Percentiles rank a stretch among this genome's conserved stretches.
phyloP scores from a whole-genome alignment of 805 yeast species.

The Cyberlindnera euphorbiae region DNA sequence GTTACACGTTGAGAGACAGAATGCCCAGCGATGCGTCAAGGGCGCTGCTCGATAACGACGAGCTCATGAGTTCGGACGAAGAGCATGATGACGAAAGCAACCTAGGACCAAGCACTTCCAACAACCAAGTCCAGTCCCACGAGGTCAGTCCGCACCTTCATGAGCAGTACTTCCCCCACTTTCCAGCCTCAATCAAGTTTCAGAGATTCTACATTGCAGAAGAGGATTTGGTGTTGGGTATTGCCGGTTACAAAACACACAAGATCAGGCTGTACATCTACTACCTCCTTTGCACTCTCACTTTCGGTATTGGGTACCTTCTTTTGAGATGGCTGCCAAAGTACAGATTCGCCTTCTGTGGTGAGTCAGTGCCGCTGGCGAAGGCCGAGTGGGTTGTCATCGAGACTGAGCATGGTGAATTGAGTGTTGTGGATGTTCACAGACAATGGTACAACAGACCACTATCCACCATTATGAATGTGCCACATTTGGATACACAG shows the following conservation, averaged over 20 bases:
- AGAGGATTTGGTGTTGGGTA: slow-evolving; percentile 90
- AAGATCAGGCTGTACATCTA: slow-evolving; percentile 42
- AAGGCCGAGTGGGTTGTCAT: slow-evolving; percentile 88
- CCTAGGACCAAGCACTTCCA: slow-evolving; percentile 24
- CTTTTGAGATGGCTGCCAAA: slow-evolving; percentile 83
- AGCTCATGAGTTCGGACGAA: slow-evolving; percentile 26
- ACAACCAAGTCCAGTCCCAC: slow-evolving; percentile 12
- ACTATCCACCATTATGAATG: slow-evolving; percentile 59
- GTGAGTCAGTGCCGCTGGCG: slow-evolving; percentile 63
- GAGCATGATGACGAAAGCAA: slow-evolving; percentile 31
- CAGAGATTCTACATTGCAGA: slow-evolving; percentile 93
- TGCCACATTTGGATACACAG: slow-evolving; percentile 25
- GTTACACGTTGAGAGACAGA: slow-evolving; percentile 33
- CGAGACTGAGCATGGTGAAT: slow-evolving; percentile 91
- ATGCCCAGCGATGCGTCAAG: slow-evolving; percentile 33
- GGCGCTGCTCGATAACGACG: slow-evolving; percentile 25
- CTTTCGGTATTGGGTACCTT: slow-evolving; percentile 72
- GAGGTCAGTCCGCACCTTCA: slow-evolving; percentile 32
- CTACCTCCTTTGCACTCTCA: slow-evolving; percentile 46
- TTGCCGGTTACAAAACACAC: slow-evolving; percentile 79
- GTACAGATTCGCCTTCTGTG: slow-evolving; percentile 62
- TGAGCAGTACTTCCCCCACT: slow-evolving; percentile 39
- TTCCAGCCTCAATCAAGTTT: slow-evolving; percentile 41
- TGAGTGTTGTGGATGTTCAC: slow-evolving; percentile 52
- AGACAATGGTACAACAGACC: slow-evolving; percentile 65